These are phyloP conservation scores for Bryum argenteum DNA, from an alignment of 225 moss, liverwort and hornwort species.

Conservation along the genomic window DNA sequence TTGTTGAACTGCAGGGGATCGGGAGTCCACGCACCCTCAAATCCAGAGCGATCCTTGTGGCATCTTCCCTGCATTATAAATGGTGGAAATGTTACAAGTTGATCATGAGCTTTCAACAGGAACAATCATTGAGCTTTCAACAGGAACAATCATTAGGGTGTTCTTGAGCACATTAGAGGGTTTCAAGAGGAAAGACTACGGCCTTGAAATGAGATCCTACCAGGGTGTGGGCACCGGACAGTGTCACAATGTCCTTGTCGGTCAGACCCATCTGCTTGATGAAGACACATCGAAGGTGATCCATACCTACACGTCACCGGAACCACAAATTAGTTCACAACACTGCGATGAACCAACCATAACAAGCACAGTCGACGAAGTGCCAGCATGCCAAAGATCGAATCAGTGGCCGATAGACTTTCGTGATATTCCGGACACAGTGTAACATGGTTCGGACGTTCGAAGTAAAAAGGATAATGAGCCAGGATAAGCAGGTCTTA, in stretches of 20 bases:
- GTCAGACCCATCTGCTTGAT: slow-evolving; percentile 67
- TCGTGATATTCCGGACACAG: neutral
- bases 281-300: slow-evolving; percentile 90
- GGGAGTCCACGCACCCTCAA: slow-evolving; percentile 90
- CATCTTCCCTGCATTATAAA: slow-evolving; percentile 41
- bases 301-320: slow-evolving; percentile 49
- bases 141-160: neutral
- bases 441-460: too few species aligned
- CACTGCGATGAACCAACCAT: neutral
- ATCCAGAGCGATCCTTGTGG: slow-evolving; percentile 90
- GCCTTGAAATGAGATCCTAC: slow-evolving; percentile 34
- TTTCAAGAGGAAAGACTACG: neutral
- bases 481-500: slow-evolving; percentile 8
- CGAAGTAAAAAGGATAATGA: too few species aligned
- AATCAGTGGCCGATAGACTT: neutral
- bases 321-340: neutral
- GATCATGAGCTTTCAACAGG: neutral
- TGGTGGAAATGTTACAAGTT: neutral
- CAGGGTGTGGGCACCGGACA: slow-evolving; percentile 96
- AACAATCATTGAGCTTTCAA: neutral
- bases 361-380: neutral
- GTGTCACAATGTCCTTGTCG: slow-evolving; percentile 84
- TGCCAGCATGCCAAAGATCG: neutral
- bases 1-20: slow-evolving; percentile 80
- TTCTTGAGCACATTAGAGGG: neutral